Percentiles rank a stretch among this genome's conserved stretches.
Evolutionary conservation across 2,329 filamentous ascomycete genomes (phyloP).

Genomic region (Penicillium sp.): DNA sequence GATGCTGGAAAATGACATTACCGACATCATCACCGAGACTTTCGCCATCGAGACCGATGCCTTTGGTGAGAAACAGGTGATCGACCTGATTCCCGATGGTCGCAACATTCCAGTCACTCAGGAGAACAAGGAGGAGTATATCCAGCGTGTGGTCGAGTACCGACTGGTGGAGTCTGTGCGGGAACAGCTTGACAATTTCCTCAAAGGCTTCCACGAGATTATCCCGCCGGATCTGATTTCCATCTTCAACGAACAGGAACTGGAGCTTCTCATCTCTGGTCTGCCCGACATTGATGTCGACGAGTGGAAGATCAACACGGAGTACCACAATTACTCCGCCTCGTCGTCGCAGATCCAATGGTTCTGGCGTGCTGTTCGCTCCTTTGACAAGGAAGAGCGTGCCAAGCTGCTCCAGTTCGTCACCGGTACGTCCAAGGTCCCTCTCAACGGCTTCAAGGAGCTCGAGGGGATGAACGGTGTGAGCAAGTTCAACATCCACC

Average conservation of each 20-base stretch:
- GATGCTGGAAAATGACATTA: conserved; percentile 99
- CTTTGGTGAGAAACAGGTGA: conserved; percentile 84
- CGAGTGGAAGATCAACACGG: conserved; percentile 98
- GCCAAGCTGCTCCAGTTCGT: conserved; percentile 98
- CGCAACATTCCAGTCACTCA: conserved; percentile 93
- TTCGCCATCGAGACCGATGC: conserved; percentile 93
- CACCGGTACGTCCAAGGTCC: conserved; percentile 96
- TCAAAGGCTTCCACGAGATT: conserved; percentile 94
- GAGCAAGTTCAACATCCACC: conserved; percentile 97
- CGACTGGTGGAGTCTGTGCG: conserved; percentile 88
- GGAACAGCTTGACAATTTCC: conserved; percentile 90
- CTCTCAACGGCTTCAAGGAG: conserved; percentile 97
- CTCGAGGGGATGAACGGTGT: conserved; percentile 99
- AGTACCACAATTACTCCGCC: conserved; percentile 96
- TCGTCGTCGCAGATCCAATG: conserved; percentile 97
- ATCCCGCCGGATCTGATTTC: conserved; percentile 91
- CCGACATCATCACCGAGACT: conserved; percentile 93
- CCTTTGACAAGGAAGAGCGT: conserved; percentile 98
- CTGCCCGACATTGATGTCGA: conserved; percentile 96
- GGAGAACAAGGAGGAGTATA: conserved; percentile 98
- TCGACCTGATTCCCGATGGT: conserved; percentile 84
- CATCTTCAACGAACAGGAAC: conserved; percentile 98
- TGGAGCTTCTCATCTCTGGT: conserved; percentile 94
- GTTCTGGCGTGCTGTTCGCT: conserved; percentile 98
- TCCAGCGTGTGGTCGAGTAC: conserved; percentile 91